Evolutionary conservation across 2,329 filamentous ascomycete species (phyloP), one percentile per base, ranked within the genome.

Genomic region (Westerdykella ornata): DNA sequence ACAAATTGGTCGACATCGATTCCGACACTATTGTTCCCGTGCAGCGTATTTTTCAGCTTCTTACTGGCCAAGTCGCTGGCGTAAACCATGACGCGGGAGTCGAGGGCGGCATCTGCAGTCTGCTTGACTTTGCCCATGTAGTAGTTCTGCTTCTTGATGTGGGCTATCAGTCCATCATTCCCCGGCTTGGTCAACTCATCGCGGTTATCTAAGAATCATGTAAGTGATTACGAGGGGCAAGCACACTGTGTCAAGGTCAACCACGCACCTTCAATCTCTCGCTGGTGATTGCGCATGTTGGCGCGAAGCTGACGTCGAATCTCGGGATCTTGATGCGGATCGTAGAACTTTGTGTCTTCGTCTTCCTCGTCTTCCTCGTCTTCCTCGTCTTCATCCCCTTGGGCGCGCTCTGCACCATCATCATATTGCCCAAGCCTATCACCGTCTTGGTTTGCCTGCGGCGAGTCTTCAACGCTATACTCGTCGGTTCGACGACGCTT

Each of bases 1-100:
- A 97, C 80, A 57, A 97, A 94, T 54, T 95, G 86, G 46, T 97
- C 89, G 0, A 94, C 75, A 57, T 97, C 89, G 16, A 98, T 70
- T 6, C 88, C 87, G 38, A 84, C 80, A 2, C 80, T 78, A 2
- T 76, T 70, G 53, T 84, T 83, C 5, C 88, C 88, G 20, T 87
- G 73, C 1, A 84, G 80, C 18, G 94, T 74, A 38, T 82, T 80
- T 33, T 83, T 73, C 0, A 87, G 83, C 60, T 88, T 88, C 53
- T 85, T 86, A 54, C 84, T 82, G 0, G 85, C 83, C 4, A 94
- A 67, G 49, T 96, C 88, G 4, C 86, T 85, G 1, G 86, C 81
- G 48, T 77, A 81, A 37, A 95, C 84, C 3, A 97, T 75, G 18
- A 94, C 73, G n/a, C 85, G 81, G 0, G 90, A 88, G 62, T 98